Percentiles rank a stretch among this genome's conserved stretches.
phyloP scores from a whole-genome alignment of 208 protist genomes.

The Trypanosoma rangeli region DNA sequence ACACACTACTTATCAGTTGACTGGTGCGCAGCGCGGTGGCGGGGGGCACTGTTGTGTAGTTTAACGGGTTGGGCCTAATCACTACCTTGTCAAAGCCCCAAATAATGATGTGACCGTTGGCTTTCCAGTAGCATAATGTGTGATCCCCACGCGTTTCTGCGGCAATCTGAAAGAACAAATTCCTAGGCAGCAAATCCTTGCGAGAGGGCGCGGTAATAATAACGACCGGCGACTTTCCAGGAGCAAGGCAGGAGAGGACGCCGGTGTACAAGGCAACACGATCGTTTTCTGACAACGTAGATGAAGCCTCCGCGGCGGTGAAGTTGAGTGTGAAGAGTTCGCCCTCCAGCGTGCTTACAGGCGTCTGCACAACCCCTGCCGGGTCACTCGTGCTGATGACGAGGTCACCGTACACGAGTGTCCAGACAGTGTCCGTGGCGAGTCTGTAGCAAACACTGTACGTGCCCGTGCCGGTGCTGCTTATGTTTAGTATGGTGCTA shows the following conservation, averaged over 20 bases:
- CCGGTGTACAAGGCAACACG: conserved; percentile 66
- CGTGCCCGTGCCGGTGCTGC: conserved; percentile 38
- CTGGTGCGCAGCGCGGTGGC: conserved; percentile 17
- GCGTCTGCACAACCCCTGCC: conserved; percentile 41
- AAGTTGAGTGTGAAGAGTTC: conserved; percentile 89
- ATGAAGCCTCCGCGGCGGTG: conserved; percentile 14
- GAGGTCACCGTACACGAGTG: conserved; percentile 81
- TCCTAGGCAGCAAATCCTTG: conserved; percentile 37
- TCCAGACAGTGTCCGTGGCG: conserved; percentile 79
- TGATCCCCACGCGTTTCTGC: conserved; percentile 46
- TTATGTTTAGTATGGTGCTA: conserved; percentile 61
- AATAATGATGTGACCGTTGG: conserved; percentile 17
- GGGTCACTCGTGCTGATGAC: conserved; percentile 62
- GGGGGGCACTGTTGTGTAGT: conserved; percentile 39
- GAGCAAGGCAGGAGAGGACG: conserved; percentile 48
- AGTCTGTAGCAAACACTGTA: conserved; percentile 89
- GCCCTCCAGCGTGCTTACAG: conserved; percentile 56
- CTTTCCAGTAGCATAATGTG: conserved; percentile 31
- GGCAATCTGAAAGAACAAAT: conserved; percentile 46
- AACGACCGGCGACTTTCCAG: conserved; percentile 15
- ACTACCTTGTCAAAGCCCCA: conserved; percentile 75
- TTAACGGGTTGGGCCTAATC: conserved; percentile 57
- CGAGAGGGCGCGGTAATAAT: conserved; percentile 58
- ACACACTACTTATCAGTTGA: conserved; percentile 68
- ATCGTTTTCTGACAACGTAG: conserved; percentile 43